These are phyloP conservation scores for Biscogniauxia marginata DNA, from an alignment of 2,329 filamentous ascomycete species.

Conservation along the genomic window DNA sequence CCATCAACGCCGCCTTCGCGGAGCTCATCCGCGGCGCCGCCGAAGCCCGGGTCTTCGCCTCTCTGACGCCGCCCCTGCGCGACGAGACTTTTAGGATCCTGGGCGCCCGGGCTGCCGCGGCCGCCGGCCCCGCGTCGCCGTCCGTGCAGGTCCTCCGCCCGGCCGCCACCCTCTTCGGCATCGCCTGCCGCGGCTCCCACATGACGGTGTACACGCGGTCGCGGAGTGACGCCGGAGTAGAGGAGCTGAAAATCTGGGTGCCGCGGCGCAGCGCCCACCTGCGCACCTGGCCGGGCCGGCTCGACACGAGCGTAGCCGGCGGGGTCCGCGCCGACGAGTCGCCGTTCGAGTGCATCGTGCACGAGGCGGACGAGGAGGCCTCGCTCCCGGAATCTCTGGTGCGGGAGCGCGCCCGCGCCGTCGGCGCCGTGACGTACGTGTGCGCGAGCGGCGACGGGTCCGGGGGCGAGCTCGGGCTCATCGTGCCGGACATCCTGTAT, in stretches of 20 bases:
- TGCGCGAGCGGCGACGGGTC: constrained; percentile 60
- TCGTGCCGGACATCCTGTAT: constrained; percentile 69
- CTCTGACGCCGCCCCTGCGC: constrained; percentile 22
- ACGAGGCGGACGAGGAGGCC: constrained; percentile 71
- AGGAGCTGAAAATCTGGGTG: constrained; percentile 62
- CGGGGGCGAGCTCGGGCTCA: constrained; percentile 59
- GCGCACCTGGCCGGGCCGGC: constrained; percentile 66
- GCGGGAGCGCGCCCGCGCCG: constrained; percentile 46
- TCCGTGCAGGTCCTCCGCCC: constrained; percentile 48
- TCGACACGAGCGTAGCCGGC: constrained; percentile 75
- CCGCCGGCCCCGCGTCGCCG: not conserved
- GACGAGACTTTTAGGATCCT: constrained; percentile 32
- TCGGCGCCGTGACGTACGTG: constrained; percentile 66
- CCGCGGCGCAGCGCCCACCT: constrained; percentile 62
- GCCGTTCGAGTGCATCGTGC: constrained; percentile 63
- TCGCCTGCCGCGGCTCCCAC: constrained; percentile 61
- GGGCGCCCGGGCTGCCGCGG: constrained; percentile 18
- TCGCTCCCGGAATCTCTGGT: constrained; percentile 61
- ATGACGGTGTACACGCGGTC: constrained; percentile 56
- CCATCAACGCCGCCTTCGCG: constrained; percentile 28
- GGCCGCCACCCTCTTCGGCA: constrained; percentile 42
- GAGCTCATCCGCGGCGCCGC: constrained; percentile 23
- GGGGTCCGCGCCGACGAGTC: constrained; percentile 63
- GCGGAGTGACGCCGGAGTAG: constrained; percentile 28
- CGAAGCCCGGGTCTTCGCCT: constrained; percentile 21